A percentile compares a stretch with the other conserved stretches of the same genome.
phyloP scores from a whole-genome alignment of 306 rosid genomes.

The Casuarina cunninghamiana region DNA sequence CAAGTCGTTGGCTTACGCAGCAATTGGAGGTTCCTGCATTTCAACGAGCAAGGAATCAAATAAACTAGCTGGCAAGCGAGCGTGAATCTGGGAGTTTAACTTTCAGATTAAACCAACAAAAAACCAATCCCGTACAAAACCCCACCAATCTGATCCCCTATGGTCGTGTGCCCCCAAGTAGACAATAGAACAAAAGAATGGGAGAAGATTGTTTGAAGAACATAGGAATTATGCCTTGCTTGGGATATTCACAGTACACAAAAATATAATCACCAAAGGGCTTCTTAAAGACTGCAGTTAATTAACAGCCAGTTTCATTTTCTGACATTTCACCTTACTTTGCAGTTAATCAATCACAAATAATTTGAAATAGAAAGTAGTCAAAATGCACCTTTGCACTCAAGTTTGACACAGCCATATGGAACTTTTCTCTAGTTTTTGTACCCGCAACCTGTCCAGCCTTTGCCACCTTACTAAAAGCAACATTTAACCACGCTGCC shows the following conservation, averaged over 20 bases:
- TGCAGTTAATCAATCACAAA: neutral
- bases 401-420: slow-evolving; percentile 79
- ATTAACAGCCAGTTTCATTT: neutral
- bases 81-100: neutral
- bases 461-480: slow-evolving; percentile 81
- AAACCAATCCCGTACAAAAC: neutral
- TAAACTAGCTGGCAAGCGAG: neutral
- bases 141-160: neutral
- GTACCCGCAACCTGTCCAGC: slow-evolving; percentile 85
- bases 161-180: neutral
- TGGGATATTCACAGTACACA: neutral
- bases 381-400: slow-evolving; percentile 61
- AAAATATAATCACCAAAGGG: neutral
- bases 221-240: neutral
- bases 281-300: neutral
- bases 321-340: neutral
- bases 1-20: slow-evolving; percentile 48
- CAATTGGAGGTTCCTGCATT: slow-evolving; percentile 80
- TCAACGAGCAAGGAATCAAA: slow-evolving; percentile 12
- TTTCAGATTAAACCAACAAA: neutral
- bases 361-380: slow-evolving; percentile 4
- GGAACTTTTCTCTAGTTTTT: slow-evolving; percentile 87
- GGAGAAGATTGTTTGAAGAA: neutral
- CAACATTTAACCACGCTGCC: slow-evolving; percentile 88
- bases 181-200: neutral